Percentiles rank a stretch among this genome's conserved stretches.
Evolutionary conservation across 2,329 filamentous ascomycete genomes (phyloP).

Genomic region (Lachnellula willkommii): DNA sequence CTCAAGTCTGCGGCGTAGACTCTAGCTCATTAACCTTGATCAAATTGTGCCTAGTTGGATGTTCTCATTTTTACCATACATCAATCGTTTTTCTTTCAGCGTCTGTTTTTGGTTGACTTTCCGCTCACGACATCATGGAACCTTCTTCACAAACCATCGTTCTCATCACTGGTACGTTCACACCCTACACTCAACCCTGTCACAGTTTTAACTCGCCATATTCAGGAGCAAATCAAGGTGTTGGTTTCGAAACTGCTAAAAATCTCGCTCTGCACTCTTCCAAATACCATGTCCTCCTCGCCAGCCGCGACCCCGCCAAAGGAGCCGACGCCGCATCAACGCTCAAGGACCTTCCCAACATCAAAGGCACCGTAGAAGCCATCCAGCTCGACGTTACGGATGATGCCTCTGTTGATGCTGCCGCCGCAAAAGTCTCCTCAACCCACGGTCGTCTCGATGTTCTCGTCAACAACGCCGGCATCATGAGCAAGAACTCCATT

Average conservation of each 20-base stretch:
- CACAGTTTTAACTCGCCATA: neutral
- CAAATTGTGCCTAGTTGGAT: no score
- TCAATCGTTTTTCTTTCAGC: neutral
- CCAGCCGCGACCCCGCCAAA: conserved; percentile 8
- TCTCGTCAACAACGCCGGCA: conserved; percentile 26
- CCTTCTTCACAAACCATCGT: neutral
- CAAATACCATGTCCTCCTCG: conserved; percentile 16
- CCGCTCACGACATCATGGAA: neutral
- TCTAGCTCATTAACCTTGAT: no score
- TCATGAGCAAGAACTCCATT: neutral
- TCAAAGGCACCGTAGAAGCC: conserved; percentile 13
- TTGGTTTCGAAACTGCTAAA: conserved; percentile 37
- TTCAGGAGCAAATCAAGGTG: conserved; percentile 37
- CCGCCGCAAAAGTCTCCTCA: conserved; percentile 15
- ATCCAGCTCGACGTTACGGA: conserved; percentile 17
- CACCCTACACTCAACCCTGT: neutral
- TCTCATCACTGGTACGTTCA: neutral
- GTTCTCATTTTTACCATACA: no score
- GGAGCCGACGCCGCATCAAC: conserved; percentile 7
- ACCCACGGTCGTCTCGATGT: conserved; percentile 25
- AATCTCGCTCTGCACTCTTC: conserved; percentile 12
- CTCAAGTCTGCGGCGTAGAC: no score
- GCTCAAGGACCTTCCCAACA: neutral
- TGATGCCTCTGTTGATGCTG: conserved; percentile 12
- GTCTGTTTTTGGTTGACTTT: neutral